Conservation (phyloP, 495 filamentous ascomycete genomes). For the Margaritispora aquatica region DNA sequence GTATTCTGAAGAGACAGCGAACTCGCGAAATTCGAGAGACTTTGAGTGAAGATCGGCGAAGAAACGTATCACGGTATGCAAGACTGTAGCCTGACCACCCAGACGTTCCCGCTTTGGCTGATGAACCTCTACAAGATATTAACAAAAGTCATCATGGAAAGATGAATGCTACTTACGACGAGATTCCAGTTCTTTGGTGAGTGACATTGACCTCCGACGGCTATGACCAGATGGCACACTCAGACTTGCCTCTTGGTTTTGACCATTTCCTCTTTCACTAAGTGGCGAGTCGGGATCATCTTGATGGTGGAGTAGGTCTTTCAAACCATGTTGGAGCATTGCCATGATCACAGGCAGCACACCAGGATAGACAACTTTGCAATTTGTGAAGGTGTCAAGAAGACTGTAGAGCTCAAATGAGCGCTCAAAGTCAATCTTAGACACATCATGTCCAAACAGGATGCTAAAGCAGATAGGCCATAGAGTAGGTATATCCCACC, state of each 20-base stretch:
- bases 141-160: neutral
- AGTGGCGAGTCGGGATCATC: slow-evolving; percentile 49
- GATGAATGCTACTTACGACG: slow-evolving; percentile 34
- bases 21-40: slow-evolving; percentile 72
- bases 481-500: slow-evolving; percentile 80
- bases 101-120: slow-evolving; percentile 40
- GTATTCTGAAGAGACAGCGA: slow-evolving; percentile 70
- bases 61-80: slow-evolving; percentile 73
- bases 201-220: slow-evolving; percentile 29
- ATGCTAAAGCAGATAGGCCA: slow-evolving; percentile 91
- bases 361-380: slow-evolving; percentile 67
- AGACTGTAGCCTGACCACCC: slow-evolving; percentile 44
- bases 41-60: slow-evolving; percentile 68
- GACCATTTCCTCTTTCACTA: slow-evolving; percentile 6
- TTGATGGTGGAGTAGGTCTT: slow-evolving; percentile 56
- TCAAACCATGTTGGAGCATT: slow-evolving; percentile 81
- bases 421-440: slow-evolving; percentile 63
- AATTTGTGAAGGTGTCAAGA: slow-evolving; percentile 60
- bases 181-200: slow-evolving; percentile 41
- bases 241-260: slow-evolving; percentile 4
- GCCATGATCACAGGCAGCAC: slow-evolving; percentile 73
- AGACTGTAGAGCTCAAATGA: slow-evolving; percentile 69
- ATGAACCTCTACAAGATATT: slow-evolving; percentile 14
- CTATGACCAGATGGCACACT: slow-evolving; percentile 10
- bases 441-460: slow-evolving; percentile 77